Base-by-base conservation (phyloP, 202 grass and related monocot genomes). In the Carex arenaria region DNA sequence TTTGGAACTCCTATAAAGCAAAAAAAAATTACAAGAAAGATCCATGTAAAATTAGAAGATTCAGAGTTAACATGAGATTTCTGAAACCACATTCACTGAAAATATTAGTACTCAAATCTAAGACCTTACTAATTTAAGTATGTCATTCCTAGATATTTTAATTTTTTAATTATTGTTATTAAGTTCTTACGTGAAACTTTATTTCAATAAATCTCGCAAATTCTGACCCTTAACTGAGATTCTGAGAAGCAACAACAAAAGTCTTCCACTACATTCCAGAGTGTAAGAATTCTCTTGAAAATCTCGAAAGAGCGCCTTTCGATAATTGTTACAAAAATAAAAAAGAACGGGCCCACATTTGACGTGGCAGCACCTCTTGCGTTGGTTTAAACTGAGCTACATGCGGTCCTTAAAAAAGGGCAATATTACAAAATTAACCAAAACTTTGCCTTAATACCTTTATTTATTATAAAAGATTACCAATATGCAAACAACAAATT, bases 1-100 rank as follows among this genome's bases (percentile, higher is more conserved):
- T 7, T 43, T 43, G 40, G 5, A 43, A 43, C 40, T 43, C 5
- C 40, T 43, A 8, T 43, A 26, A 26, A 26, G 1, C 26, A 26
- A 26, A 26, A 26, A 26, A 26, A 26, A 26, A 26, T 26, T 26
- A 26, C 95, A 65, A 86, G 79, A 42, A 42, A 42, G 5, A 42
- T 42, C 4, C 38, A 42, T 42, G 38, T 6, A 42, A 5, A 42
- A 42, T 42, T 42, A 42, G 5, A 42, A 6, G 38, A 6, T 42
- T 42, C 4, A 42, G 38, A 42, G 38, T 5, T 42, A 42, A 42
- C 38, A 42, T 42, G 38, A 42, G 38, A 42, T 6, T 42, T 42
- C 38, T 42, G 5, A 42, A 42, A 42, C 7, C 4, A 42, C 38
- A 42, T 42, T 42, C 5, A 42, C 5, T 42, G 38, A 6, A 42